These are phyloP conservation scores for Fusarium clavum DNA, from an alignment of 2,329 filamentous ascomycete genomes.

Conservation along the genomic window DNA sequence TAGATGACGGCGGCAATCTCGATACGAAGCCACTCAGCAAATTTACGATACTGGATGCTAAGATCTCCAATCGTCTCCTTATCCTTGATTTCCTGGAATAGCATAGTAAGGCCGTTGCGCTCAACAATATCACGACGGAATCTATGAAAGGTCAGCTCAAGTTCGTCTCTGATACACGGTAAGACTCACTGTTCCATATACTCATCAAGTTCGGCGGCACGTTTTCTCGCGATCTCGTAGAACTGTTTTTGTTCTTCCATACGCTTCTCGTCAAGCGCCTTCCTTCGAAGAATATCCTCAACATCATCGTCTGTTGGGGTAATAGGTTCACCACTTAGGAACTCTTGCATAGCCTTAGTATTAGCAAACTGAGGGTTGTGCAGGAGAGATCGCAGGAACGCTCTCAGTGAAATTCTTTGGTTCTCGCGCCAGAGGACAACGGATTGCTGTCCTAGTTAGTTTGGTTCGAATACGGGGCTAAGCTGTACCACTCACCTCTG, in stretches of 20 bases:
- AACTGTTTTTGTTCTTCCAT: slow-evolving; percentile 94
- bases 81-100: slow-evolving; percentile 92
- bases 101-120: slow-evolving; percentile 85
- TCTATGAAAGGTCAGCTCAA: slow-evolving; percentile 50
- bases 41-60: slow-evolving; percentile 96
- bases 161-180: not conserved
- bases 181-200: slow-evolving; percentile 90
- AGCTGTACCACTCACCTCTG: slow-evolving; percentile 40
- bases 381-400: slow-evolving; percentile 87
- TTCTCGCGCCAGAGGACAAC: slow-evolving; percentile 83
- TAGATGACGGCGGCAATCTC: slow-evolving; percentile 97
- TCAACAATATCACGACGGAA: slow-evolving; percentile 76
- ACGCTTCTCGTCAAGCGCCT: slow-evolving; percentile 85
- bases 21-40: slow-evolving; percentile 97
- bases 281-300: slow-evolving; percentile 82
- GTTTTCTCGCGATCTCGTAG: slow-evolving; percentile 92
- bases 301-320: slow-evolving; percentile 83
- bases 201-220: slow-evolving; percentile 92
- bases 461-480: too few species aligned
- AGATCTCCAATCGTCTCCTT: slow-evolving; percentile 90
- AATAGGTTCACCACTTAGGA: slow-evolving; percentile 79
- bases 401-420: slow-evolving; percentile 89
- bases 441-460: slow-evolving; percentile 54
- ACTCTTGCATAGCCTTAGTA: slow-evolving; percentile 86
- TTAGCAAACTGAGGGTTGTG: slow-evolving; percentile 86